phyloP scores from a whole-genome alignment of 345 rosid species.

The Dimocarpus longan region DNA sequence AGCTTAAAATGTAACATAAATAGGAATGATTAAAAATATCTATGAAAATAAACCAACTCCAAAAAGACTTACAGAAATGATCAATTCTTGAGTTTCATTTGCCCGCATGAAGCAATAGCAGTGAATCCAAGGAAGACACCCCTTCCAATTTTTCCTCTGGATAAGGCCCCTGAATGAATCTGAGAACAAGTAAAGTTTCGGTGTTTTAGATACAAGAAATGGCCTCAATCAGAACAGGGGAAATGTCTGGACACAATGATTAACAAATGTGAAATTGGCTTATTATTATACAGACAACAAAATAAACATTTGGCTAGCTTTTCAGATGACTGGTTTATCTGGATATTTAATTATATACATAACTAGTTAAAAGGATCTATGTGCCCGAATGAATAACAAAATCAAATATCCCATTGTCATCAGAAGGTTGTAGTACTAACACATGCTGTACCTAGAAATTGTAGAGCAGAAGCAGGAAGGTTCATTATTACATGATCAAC shows the following conservation, averaged over 20 bases:
- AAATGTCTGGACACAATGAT: neutral
- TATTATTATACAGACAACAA: neutral
- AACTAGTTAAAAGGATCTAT: neutral
- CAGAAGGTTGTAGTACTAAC: neutral
- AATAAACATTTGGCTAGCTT: neutral
- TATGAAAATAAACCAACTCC: slow-evolving; percentile 5
- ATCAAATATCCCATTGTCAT: neutral
- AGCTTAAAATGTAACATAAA: neutral
- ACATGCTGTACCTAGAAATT: slow-evolving; percentile 66
- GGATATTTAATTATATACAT: neutral
- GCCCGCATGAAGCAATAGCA: slow-evolving; percentile 93
- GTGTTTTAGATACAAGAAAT: neutral
- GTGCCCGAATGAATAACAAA: neutral
- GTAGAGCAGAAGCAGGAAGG: slow-evolving; percentile 94
- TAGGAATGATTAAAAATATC: neutral
- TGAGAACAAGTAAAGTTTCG: slow-evolving; percentile 30
- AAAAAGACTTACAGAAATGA: slow-evolving; percentile 52
- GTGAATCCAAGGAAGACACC: slow-evolving; percentile 75
- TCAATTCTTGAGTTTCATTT: slow-evolving; percentile 64
- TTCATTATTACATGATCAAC: slow-evolving; percentile 95
- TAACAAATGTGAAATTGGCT: neutral
- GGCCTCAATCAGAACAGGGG: neutral
- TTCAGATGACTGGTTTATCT: neutral
- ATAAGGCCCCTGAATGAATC: slow-evolving; percentile 73
- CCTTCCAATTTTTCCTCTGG: slow-evolving; percentile 67